Evolutionary conservation across 768 basidiomycete species (phyloP).

Genomic region (Panellus pusillus): DNA sequence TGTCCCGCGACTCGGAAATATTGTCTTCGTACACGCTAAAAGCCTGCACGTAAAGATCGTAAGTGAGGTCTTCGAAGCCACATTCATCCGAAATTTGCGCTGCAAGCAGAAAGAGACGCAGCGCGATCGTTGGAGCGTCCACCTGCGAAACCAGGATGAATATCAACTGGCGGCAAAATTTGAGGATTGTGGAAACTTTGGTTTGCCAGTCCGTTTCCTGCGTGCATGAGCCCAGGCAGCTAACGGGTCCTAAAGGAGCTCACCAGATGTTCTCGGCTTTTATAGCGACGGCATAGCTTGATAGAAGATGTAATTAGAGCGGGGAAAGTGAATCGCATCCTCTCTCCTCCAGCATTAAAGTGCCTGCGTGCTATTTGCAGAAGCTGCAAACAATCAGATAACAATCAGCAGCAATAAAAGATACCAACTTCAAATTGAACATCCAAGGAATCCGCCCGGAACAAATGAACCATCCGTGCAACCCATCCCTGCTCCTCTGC

Average conservation of each 20-base stretch:
- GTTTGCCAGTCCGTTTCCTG: slow-evolving; percentile 86
- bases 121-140: slow-evolving; percentile 88
- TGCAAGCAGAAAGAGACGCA: slow-evolving; percentile 92
- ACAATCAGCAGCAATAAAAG: background rate
- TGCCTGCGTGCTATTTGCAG: slow-evolving; percentile 88
- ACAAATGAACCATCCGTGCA: slow-evolving; percentile 95
- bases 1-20: slow-evolving; percentile 94
- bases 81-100: slow-evolving; percentile 95
- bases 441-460: slow-evolving; percentile 82
- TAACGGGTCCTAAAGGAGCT: slow-evolving; percentile 21
- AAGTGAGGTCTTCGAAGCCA: slow-evolving; percentile 92
- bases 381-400: slow-evolving; percentile 48
- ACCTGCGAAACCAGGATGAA: slow-evolving; percentile 92
- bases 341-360: slow-evolving; percentile 88
- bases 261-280: slow-evolving; percentile 73
- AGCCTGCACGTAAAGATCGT: slow-evolving; percentile 97
- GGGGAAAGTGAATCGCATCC: slow-evolving; percentile 97
- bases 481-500: slow-evolving; percentile 99
- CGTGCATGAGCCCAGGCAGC: slow-evolving; percentile 5
- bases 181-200: slow-evolving; percentile 86
- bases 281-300: slow-evolving; percentile 90
- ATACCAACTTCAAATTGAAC: slow-evolving; percentile 83
- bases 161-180: slow-evolving; percentile 91
- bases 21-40: slow-evolving; percentile 98
- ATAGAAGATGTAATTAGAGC: slow-evolving; percentile 92